A percentile compares a stretch with the other conserved stretches of the same genome.
These are phyloP conservation scores for Phialophora macrospora DNA, from an alignment of 2,329 filamentous ascomycete species.

Conservation along the genomic window DNA sequence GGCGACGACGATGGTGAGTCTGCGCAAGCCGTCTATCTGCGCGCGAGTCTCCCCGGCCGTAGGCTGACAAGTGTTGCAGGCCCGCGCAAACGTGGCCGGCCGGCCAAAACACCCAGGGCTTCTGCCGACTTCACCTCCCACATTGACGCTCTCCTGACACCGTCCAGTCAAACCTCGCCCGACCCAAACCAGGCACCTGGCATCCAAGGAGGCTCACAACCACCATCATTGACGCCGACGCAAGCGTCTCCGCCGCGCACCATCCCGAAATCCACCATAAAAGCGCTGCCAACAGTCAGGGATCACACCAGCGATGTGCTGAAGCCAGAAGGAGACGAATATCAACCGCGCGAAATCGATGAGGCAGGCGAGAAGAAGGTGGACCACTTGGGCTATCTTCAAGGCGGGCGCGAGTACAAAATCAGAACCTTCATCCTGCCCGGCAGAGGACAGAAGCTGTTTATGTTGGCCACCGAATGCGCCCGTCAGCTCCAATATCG, in stretches of 20 bases:
- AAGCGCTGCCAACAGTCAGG: conserved; percentile 91
- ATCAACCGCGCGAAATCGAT: conserved; percentile 89
- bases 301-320: conserved; percentile 98
- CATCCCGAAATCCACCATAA: conserved; percentile 66
- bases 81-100: conserved; percentile 57
- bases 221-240: conserved; percentile 53
- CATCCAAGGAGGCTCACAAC: conserved; percentile 35
- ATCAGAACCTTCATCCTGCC: conserved; percentile 94
- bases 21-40: background rate
- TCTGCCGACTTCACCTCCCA: conserved; percentile 43
- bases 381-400: conserved; percentile 76
- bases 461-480: conserved; percentile 98
- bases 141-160: conserved; percentile 41
- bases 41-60: background rate
- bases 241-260: conserved; percentile 62
- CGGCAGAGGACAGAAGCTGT: conserved; percentile 87
- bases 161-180: conserved; percentile 41
- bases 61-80: conserved; percentile 34
- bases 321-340: conserved; percentile 86
- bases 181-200: conserved; percentile 48
- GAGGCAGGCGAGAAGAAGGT: conserved; percentile 95
- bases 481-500: conserved; percentile 91
- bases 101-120: conserved; percentile 54
- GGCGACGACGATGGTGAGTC: conserved; percentile 66
- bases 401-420: conserved; percentile 83